Base-by-base conservation (phyloP, 805 yeast species). In the Pichia phayaonensis region DNA sequence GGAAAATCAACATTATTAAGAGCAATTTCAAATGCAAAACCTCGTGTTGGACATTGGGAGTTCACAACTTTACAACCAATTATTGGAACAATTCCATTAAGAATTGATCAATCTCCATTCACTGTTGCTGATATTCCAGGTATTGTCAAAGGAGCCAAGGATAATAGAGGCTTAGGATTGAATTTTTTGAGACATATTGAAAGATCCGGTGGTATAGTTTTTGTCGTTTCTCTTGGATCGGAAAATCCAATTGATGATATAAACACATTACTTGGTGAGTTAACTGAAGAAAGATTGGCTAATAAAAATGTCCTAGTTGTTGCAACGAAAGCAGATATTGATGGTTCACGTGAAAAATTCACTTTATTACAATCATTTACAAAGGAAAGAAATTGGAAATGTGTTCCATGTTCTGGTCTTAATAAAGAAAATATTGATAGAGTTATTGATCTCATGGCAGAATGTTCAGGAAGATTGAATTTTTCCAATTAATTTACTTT, bases 101-200 rank as follows among this genome's bases (percentile, higher is more conserved):
- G 84, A 1, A 76, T 84, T 2, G 86, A 82, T 56, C 74, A 75
- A 52, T 79, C 78, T 4, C 76, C 85, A 6, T 90, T 92, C 64
- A 87, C 97, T 0, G 97, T 94, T 1, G 98, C 98, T 1, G 99
- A 94, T 70, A 94, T 94, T 51, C 99, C 99, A 0, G 99, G 99
- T 8, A 85, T 94, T 43, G 86, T 94, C 53, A 76, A 82, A 64
- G 97, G 96, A 8, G 98, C 99, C 0, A 76, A 81, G 8, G 70
- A 80, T 45, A 86, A 90, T 62, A 83, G 77, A 63, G 99, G 99
- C 1, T 83, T 94, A 86, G 99, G 99, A 0, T 72, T 89, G 45
- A 97, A 90, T 55, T 94, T 94, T 65, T 69, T 94, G 55, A 76
- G 97, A 49, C 99, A 94, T 64, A 81, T 94, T 44, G 98, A 94